Percentiles rank a stretch among this genome's conserved stretches.
These are phyloP conservation scores for Epicoccum sorghinum DNA, from an alignment of 2,329 filamentous ascomycete species.

Conservation along the genomic window DNA sequence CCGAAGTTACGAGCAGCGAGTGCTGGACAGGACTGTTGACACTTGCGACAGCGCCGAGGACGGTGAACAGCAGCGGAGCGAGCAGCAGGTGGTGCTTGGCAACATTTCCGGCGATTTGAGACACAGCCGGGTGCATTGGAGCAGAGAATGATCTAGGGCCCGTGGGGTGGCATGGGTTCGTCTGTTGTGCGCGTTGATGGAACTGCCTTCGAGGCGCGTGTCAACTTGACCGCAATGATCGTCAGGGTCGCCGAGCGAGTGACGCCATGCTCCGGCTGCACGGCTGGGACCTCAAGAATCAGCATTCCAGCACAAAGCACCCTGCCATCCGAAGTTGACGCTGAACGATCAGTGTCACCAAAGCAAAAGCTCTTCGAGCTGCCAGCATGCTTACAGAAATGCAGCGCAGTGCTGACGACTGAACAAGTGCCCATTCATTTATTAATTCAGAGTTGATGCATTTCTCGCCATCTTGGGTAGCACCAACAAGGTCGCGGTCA, in stretches of 20 bases:
- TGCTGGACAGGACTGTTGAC: constrained; percentile 47
- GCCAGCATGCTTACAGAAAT: too few species aligned
- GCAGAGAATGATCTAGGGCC: constrained; percentile 35
- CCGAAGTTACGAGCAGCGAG: constrained; percentile 51
- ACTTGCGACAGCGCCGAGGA: constrained; percentile 43
- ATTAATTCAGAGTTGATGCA: too few species aligned
- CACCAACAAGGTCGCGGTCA: too few species aligned
- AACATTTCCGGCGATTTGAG: constrained; percentile 39
- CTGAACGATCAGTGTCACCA: too few species aligned
- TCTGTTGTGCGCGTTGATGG: constrained; percentile 19
- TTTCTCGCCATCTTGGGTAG: too few species aligned
- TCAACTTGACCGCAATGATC: constrained; percentile 9
- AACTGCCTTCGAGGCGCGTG: constrained; percentile 2
- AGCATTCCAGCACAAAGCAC: not conserved
- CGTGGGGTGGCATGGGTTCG: constrained; percentile 41
- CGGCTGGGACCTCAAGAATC: not conserved
- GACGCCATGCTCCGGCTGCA: constrained; percentile 12
- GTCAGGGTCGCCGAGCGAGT: constrained; percentile 14
- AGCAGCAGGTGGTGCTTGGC: constrained; percentile 39
- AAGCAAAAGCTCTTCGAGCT: too few species aligned
- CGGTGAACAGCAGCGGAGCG: constrained; percentile 43
- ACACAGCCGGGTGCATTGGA: constrained; percentile 48
- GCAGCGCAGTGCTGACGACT: too few species aligned
- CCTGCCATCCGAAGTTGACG: not conserved
- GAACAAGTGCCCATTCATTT: too few species aligned